Evolutionary conservation across 441 rosid genomes (phyloP).

Genomic region (Populus hybrid): DNA sequence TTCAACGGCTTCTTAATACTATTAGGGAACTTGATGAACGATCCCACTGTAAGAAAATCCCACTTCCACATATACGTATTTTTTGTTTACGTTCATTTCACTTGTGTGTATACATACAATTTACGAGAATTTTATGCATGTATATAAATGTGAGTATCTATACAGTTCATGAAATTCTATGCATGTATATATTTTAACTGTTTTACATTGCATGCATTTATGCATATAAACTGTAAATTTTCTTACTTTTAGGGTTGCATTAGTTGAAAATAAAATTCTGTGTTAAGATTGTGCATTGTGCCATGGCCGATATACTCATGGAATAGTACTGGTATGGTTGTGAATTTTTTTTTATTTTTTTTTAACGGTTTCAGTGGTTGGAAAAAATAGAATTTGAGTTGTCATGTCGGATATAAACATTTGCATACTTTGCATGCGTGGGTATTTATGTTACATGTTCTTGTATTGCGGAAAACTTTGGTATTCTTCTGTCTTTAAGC

Average conservation of each 20-base stretch:
- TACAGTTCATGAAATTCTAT: not conserved
- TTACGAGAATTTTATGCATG: not conserved
- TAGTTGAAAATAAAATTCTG: not conserved
- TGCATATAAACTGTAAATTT: not conserved
- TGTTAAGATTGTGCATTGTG: not conserved
- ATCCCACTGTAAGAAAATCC: constrained; percentile 54
- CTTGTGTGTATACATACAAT: not conserved
- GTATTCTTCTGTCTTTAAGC: not conserved
- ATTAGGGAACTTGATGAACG: constrained; percentile 86
- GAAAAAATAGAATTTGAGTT: not conserved
- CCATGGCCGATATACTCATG: not conserved
- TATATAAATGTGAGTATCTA: too few species aligned
- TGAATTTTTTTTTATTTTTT: not conserved
- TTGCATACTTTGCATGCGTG: not conserved
- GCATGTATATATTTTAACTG: not conserved
- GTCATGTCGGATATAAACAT: not conserved
- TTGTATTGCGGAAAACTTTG: not conserved
- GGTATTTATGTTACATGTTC: not conserved
- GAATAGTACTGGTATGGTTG: not conserved
- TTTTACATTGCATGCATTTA: not conserved
- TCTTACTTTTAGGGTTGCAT: not conserved
- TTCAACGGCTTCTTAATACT: constrained; percentile 86
- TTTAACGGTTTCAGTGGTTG: not conserved
- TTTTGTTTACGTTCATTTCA: not conserved
- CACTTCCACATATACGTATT: not conserved